Conservation (phyloP, 2,329 filamentous ascomycete species). For the Fusarium xyrophilum region DNA sequence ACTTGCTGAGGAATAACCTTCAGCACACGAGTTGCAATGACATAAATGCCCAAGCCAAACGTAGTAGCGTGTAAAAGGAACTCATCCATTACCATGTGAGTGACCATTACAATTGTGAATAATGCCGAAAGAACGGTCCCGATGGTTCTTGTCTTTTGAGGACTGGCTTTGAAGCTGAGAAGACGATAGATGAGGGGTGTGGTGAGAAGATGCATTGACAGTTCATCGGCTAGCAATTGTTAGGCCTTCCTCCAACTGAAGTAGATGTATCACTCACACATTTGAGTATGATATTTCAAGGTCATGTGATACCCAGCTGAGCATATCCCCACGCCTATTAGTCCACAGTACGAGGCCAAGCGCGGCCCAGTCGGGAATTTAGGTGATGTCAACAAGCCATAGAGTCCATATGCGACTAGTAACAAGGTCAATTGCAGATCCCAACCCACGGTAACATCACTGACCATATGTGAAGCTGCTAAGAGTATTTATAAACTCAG, state of each 20-base stretch:
- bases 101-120: conserved; percentile 48
- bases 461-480: conserved; percentile 50
- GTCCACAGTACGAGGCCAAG: conserved; percentile 47
- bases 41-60: conserved; percentile 46
- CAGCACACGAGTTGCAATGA: conserved; percentile 44
- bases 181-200: conserved; percentile 52
- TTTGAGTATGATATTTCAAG: conserved; percentile 46
- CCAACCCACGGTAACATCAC: background rate
- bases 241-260: background rate
- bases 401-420: conserved; percentile 49
- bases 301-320: conserved; percentile 47
- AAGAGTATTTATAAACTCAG: conserved; percentile 54
- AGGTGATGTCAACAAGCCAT: conserved; percentile 43
- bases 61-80: conserved; percentile 49
- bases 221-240: conserved; percentile 46
- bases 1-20: conserved; percentile 46
- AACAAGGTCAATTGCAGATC: background rate
- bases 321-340: conserved; percentile 48
- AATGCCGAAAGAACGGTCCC: conserved; percentile 33
- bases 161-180: conserved; percentile 45
- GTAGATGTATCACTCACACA: conserved; percentile 36
- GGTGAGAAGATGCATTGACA: conserved; percentile 52
- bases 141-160: conserved; percentile 35
- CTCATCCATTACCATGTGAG: conserved; percentile 53
- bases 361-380: conserved; percentile 37